Evolutionary conservation across 805 yeast species (phyloP).

Genomic region (Blastobotrys peoriensis): DNA sequence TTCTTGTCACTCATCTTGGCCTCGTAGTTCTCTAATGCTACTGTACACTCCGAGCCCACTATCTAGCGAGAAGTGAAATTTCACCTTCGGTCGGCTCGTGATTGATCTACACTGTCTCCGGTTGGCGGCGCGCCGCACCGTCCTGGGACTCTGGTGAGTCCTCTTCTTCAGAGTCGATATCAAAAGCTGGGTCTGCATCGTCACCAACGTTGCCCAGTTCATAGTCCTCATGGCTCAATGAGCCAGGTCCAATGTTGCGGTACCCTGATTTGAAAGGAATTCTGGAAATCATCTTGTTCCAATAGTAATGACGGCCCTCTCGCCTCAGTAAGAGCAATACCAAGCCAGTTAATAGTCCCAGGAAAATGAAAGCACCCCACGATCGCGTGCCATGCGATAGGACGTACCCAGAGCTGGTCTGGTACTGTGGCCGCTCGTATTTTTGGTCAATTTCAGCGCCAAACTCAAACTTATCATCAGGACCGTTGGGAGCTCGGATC

Average conservation of each 20-base stretch:
- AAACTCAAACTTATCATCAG: slow-evolving; percentile 11
- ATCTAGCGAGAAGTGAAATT: no score
- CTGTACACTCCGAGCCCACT: no score
- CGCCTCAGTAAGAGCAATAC: slow-evolving; percentile 35
- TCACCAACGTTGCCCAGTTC: slow-evolving; percentile 18
- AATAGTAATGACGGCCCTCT: background rate
- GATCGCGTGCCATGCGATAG: slow-evolving; percentile 27
- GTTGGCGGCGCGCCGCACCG: background rate
- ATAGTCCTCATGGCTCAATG: slow-evolving; percentile 14
- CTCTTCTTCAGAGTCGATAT: slow-evolving; percentile 13
- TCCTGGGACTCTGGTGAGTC: background rate
- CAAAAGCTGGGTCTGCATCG: slow-evolving; percentile 17
- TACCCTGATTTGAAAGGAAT: background rate
- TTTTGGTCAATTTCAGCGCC: slow-evolving; percentile 14
- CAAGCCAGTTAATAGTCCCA: slow-evolving; percentile 28
- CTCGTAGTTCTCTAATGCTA: no score
- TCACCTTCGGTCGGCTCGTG: no score
- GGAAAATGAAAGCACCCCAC: slow-evolving; percentile 34
- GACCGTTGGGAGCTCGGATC: slow-evolving; percentile 9
- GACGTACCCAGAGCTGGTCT: slow-evolving; percentile 8
- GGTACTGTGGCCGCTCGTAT: slow-evolving; percentile 11
- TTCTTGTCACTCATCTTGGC: no score
- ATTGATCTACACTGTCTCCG: background rate
- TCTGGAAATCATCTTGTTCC: background rate
- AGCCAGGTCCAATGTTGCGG: background rate